A percentile compares a stretch with the other conserved stretches of the same genome.
Conservation (phyloP, 345 rosid genomes). For the Bruguiera gymnorhiza region DNA sequence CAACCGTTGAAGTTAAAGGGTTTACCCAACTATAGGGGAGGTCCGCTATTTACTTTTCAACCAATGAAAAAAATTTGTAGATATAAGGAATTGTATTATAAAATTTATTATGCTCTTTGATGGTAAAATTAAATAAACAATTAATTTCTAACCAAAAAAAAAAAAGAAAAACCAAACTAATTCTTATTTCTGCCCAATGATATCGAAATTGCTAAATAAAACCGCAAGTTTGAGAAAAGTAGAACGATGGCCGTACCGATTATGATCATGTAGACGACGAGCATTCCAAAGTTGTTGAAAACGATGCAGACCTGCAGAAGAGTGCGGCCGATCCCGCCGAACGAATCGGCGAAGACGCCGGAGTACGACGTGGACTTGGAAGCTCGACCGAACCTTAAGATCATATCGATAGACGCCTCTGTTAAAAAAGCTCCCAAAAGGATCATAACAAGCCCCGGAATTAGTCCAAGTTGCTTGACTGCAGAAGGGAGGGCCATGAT, state of each 20-base stretch:
- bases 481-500: constrained; percentile 69
- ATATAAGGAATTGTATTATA: too few relatives aligned
- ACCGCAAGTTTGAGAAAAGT: too few relatives aligned
- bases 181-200: too few relatives aligned
- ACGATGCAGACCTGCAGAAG: constrained; percentile 56
- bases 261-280: constrained; percentile 61
- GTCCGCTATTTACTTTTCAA: too few relatives aligned
- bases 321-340: constrained; percentile 42
- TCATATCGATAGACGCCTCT: constrained; percentile 45
- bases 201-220: too few relatives aligned
- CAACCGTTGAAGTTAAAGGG: too few relatives aligned
- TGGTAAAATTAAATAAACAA: too few relatives aligned
- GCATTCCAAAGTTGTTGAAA: constrained; percentile 63
- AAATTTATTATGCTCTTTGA: too few relatives aligned
- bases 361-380: constrained; percentile 52
- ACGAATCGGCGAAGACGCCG: constrained; percentile 49
- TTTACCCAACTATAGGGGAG: too few relatives aligned
- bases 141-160: too few relatives aligned
- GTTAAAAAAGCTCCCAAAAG: constrained; percentile 43
- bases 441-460: constrained; percentile 49
- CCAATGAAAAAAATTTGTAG: too few relatives aligned
- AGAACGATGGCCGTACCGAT: constrained; percentile 31
- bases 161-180: too few relatives aligned
- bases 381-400: constrained; percentile 51
- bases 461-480: constrained; percentile 50